Base-by-base conservation (phyloP, 306 rosid species). In the Malus sieversii region DNA sequence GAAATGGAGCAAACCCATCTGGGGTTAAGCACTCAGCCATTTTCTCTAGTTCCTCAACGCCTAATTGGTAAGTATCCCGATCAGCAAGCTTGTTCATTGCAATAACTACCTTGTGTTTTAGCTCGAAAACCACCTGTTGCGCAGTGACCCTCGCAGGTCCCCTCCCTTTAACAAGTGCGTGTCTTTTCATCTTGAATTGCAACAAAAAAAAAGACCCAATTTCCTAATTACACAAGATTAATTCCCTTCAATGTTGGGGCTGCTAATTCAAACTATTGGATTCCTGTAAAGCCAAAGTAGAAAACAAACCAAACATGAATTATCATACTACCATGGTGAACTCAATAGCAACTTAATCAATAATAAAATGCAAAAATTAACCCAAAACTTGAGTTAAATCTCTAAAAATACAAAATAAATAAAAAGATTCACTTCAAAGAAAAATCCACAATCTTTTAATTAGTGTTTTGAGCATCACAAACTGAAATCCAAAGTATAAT, bases 81-180 rank as follows among this genome's bases (percentile, higher is more conserved):
- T 93, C 98, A 1, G 93, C 87, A 19, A 93, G 87, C 84, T 93
- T 93, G 89, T 86, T 91, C 60, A 91, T 73, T 0, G 97, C 93
- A 14, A 22, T 14, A 8, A 82, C 81, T 68, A 88, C 86, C 80
- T 87, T 83, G 14, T 89, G 89, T 44, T 89, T 91, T 3, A 91
- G 82, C 84, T 91, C 93, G 16, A 86, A 84, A 25, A 33, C 73
- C 69, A 80, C 78, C 42, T 88, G 90, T 14, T 88, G 86, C 0
- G 76, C 77, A 46, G 40, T 87, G 68, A 83, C 68, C 64, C 82
- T 81, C 22, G 78, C 63, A 5, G 82, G 18, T 62, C 82, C 83
- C 69, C 89, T 81, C n/a, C 73, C 87, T 68, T 84, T 84, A 12
- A 64, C 66, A 32, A 72, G 65, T 13, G 75, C 78, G 11, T 77